Evolutionary conservation across 192 early-diverging fungal genomes (phyloP), one percentile per base, ranked within the genome.

Genomic region (Polychytrium aggregatum): DNA sequence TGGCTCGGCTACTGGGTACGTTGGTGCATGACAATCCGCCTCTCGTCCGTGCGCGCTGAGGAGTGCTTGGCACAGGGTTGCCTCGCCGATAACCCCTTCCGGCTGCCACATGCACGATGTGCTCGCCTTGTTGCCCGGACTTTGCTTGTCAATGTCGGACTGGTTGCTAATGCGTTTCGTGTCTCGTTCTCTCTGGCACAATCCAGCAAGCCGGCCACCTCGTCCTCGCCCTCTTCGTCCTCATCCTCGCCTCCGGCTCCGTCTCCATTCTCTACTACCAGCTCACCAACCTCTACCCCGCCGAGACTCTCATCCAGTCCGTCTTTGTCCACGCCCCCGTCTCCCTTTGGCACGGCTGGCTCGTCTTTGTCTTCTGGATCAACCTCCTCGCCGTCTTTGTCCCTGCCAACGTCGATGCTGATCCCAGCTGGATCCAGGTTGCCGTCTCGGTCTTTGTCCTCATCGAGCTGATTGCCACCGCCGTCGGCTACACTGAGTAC

Each of bases 261-360:
- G 64, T 84, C 50, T 66, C 78, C n/a, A 62, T 58, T 25, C 64
- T 82, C 44, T 74, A 71, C 64, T 57, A 61, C 47, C 57, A 59
- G 31, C 52, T 55, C 17, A 17, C 57, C 55, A 48, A 44, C 36
- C 57, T 52, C 30, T n/a, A n/a, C n/a, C 57, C 60, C 10, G 34
- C 67, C 14, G 44, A 41, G 10, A 61, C 50, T 26, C 37, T 47
- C 46, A 41, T 39, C 18, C 71, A 84, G 35, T 52, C 37, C 18
- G 2, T 82, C 28, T 75, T 79, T 41, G 55, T 82, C 27, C 78
- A 79, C 55, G 70, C 77, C 33, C 82, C 82, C 53, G 76, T 84
- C 70, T 56, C 53, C 33, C 59, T 81, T 22, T 82, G 72, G 63
- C 75, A 81, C 60, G 80, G 73, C 26, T 79, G 76, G 72, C 65